Evolutionary conservation across 495 filamentous ascomycete species (phyloP).

Genomic region (Neurospora pannonica): DNA sequence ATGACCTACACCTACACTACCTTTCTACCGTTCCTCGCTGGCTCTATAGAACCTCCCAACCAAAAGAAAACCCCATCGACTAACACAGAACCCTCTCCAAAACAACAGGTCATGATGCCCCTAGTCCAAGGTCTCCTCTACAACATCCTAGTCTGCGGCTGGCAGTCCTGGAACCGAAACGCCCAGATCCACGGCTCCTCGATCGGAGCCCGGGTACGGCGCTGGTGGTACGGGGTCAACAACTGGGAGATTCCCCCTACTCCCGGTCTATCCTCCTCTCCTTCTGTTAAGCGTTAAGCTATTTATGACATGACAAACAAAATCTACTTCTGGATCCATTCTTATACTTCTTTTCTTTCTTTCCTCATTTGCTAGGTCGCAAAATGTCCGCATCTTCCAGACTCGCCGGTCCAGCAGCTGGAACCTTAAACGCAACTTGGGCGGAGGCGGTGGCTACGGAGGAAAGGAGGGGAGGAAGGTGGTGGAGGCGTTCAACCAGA

Average conservation of each 20-base stretch:
- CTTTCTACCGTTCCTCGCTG: not conserved
- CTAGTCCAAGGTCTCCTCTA: constrained; percentile 77
- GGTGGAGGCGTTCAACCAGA: not conserved
- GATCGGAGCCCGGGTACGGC: constrained; percentile 58
- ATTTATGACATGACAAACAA: not conserved
- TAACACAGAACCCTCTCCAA: not conserved
- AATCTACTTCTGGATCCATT: not conserved
- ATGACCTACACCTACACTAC: not conserved
- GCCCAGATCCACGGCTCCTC: constrained; percentile 60
- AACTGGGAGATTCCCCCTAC: constrained; percentile 58
- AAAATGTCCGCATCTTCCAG: not conserved
- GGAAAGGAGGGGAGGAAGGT: not conserved
- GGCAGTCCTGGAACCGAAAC: constrained; percentile 72
- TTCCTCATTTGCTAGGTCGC: not conserved
- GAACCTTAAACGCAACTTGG: not conserved
- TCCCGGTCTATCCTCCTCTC: not conserved
- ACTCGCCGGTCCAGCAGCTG: not conserved
- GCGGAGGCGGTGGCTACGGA: not conserved
- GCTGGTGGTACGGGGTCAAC: constrained; percentile 91
- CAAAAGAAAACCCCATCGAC: too few species aligned
- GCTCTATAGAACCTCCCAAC: not conserved
- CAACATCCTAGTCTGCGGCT: constrained; percentile 68
- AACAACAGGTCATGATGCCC: constrained; percentile 62
- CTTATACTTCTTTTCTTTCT: not conserved
- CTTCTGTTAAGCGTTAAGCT: not conserved